These are phyloP conservation scores for Trichoderma guizhouense DNA, from an alignment of 2,329 filamentous ascomycete species.

Conservation along the genomic window DNA sequence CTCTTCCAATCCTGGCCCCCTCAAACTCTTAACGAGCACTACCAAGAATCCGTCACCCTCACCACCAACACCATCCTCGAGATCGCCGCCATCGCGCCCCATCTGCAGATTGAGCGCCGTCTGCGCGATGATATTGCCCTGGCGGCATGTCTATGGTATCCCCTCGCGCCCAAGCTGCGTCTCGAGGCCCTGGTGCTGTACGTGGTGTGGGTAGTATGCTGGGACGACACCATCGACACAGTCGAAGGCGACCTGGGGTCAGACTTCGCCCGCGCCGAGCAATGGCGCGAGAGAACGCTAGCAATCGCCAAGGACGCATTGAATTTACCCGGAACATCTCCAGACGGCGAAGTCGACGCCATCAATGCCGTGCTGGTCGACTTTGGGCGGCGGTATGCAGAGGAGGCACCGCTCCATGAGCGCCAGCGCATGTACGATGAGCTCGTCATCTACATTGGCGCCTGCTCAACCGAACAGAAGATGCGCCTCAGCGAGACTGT, in stretches of 20 bases:
- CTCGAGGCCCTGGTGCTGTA: slow-evolving; percentile 27
- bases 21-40: slow-evolving; percentile 24
- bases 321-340: not conserved
- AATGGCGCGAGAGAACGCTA: slow-evolving; percentile 27
- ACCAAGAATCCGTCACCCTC: slow-evolving; percentile 22
- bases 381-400: slow-evolving; percentile 23
- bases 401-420: not conserved
- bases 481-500: slow-evolving; percentile 26
- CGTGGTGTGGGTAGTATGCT: slow-evolving; percentile 32
- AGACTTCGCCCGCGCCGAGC: slow-evolving; percentile 27
- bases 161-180: slow-evolving; percentile 21
- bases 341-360: slow-evolving; percentile 18
- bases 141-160: slow-evolving; percentile 25
- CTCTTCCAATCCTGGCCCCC: slow-evolving; percentile 29
- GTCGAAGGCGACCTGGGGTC: slow-evolving; percentile 28
- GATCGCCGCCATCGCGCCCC: slow-evolving; percentile 35
- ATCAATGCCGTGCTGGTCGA: slow-evolving; percentile 27
- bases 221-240: slow-evolving; percentile 34
- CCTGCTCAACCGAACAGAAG: slow-evolving; percentile 29
- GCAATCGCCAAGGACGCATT: slow-evolving; percentile 22
- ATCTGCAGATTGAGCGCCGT: slow-evolving; percentile 19
- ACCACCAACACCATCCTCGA: slow-evolving; percentile 26
- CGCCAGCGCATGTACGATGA: slow-evolving; percentile 23
- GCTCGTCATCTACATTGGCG: slow-evolving; percentile 25
- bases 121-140: slow-evolving; percentile 35